These are phyloP conservation scores for Sugiyamaella paludigena DNA, from an alignment of 1,139 yeast genomes.

Conservation along the genomic window DNA sequence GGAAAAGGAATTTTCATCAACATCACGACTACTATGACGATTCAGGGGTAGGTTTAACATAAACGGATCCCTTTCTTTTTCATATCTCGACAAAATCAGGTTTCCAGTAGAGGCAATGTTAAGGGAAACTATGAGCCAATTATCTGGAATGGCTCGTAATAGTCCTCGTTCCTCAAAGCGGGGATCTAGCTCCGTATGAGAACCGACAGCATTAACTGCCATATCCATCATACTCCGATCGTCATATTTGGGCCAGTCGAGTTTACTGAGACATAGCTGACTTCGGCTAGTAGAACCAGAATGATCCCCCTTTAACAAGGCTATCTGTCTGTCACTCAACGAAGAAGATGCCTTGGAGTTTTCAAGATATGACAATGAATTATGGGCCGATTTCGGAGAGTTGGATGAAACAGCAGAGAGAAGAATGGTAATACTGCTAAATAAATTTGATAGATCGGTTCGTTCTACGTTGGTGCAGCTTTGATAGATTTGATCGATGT, in stretches of 20 bases:
- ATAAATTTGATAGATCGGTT: slow-evolving; percentile 22
- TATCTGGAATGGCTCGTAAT: slow-evolving; percentile 39
- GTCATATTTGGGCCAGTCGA: too few species aligned
- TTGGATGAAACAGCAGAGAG: slow-evolving; percentile 30
- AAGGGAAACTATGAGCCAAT: slow-evolving; percentile 61
- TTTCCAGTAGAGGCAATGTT: slow-evolving; percentile 64
- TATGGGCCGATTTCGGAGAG: not conserved
- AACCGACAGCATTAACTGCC: too few species aligned
- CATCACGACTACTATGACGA: slow-evolving; percentile 49
- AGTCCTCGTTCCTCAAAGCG: too few species aligned
- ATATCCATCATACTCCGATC: too few species aligned
- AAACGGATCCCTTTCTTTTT: slow-evolving; percentile 42
- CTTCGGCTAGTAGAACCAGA: not conserved
- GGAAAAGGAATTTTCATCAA: slow-evolving; percentile 43
- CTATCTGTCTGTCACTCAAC: slow-evolving; percentile 17
- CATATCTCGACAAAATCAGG: slow-evolving; percentile 52
- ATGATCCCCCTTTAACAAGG: slow-evolving; percentile 10
- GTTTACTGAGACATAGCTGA: too few species aligned
- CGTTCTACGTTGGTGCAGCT: slow-evolving; percentile 28
- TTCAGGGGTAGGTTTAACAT: slow-evolving; percentile 59
- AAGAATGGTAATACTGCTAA: slow-evolving; percentile 31
- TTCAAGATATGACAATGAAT: slow-evolving; percentile 18
- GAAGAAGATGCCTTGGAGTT: slow-evolving; percentile 9
- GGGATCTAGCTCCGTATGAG: too few species aligned
- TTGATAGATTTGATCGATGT: not conserved